Evolutionary conservation across 768 basidiomycete genomes (phyloP), one percentile per base, ranked within the genome.

Genomic region (Mycena amicta): DNA sequence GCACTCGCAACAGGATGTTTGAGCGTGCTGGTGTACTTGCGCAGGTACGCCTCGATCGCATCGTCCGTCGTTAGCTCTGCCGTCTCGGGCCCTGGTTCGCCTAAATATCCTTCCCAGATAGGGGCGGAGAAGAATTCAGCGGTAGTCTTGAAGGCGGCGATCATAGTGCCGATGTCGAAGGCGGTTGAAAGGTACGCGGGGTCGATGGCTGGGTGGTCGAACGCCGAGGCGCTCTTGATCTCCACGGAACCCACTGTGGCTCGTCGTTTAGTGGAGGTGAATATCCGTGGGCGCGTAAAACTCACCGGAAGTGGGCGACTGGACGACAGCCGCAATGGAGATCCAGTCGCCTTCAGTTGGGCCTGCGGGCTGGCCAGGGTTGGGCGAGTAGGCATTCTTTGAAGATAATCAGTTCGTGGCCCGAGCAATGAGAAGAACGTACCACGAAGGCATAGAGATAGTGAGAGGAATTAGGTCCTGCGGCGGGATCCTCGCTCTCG

Each of bases 311-410:
- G 22, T 62, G 8, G 61, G 55, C 2, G 55, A 61, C 26, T 57
- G 51, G n/a, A 61, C 33, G 2, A 61, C 55, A 30, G 54, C 16
- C 0, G 53, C 27, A 8, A 53, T 41, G 4, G 57, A 55, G 25
- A 59, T 56, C 56, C 57, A 62, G 18, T 62, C 41, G 5, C 61
- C 61, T 15, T 39, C 33, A 18, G 61, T 52, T 2, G 61, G 61
- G 22, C 16, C 45, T 2, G 45, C 41, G 3, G 27, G 5, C 20
- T 62, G 50, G 18, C 43, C 45, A 1, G 11, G 4, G 39, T 62
- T 62, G 1, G 53, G 27, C 4, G 37, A 13, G 29, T 54, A 62
- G 4, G 61, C 49, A 5, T 53, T 51, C 60, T 62, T 25, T 2
- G 26, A 13, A 43, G 13, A 45, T 6, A 15, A 11, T 23, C 4